Base-by-base conservation (phyloP, 306 rosid species). In the Boehmeria nivea region DNA sequence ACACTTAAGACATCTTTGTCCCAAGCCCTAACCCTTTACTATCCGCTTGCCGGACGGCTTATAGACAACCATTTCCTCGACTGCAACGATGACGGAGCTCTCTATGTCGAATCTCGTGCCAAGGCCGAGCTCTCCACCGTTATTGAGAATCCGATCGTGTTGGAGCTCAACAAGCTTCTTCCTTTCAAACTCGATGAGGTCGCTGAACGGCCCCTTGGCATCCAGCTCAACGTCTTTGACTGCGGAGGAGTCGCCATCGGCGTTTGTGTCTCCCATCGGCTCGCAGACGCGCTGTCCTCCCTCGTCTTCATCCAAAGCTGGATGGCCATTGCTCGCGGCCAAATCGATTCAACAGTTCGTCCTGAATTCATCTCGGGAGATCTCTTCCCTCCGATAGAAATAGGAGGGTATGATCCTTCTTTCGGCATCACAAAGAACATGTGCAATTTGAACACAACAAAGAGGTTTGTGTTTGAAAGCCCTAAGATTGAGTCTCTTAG, bases 301-400 rank as follows among this genome's bases (percentile, higher is more conserved):
- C 18, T 58, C 31, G 8, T 25, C 3, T 64, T 74, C 46, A 25
- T 51, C 8, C 42, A 43, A 53, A 53, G 18, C 34, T 69, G 72
- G 79, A 64, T 69, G 0, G 57, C 28, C 14, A 64, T 26, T 2
- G 26, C 61, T 28, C 54, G 27, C 9, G 70, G 71, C 3, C 57
- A 53, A 6, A 15, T 18, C 22, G 20, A 6, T 8, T 28, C 3
- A 40, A 40, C 13, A 3, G 37, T 59, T 2, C 44, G 46, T 27
- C 83, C 94, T 8, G 55, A 71, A 12, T 75, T 81, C 39, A 60
- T 52, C 9, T 76, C 83, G 1, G 74, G 72, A 1, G 50, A 57
- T 15, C 69, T 87, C 8, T 87, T 87, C 65, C 93, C 95, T 0
- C 80, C 84, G 0, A 83, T 51, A 58, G 50, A 64, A 19, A 51